Evolutionary conservation across 2,329 filamentous ascomycete species (phyloP).

Genomic region (Keithomyces neogunnii): DNA sequence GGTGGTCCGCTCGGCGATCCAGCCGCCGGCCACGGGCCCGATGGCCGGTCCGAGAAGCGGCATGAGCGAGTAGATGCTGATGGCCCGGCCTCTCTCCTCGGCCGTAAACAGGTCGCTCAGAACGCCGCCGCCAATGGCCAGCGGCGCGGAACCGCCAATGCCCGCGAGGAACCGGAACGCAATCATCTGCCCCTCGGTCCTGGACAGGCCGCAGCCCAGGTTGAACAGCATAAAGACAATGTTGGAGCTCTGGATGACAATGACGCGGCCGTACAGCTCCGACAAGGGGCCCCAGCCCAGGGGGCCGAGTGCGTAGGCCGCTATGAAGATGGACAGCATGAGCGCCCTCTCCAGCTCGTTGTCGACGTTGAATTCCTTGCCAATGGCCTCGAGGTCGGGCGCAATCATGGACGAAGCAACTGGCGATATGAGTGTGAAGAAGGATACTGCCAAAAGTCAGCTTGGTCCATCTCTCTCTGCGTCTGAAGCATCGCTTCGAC

Average conservation of each 20-base stretch:
- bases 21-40: slow-evolving; percentile 36
- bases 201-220: slow-evolving; percentile 50
- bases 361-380: slow-evolving; percentile 43
- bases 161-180: slow-evolving; percentile 53
- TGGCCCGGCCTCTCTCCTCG: slow-evolving; percentile 50
- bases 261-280: slow-evolving; percentile 49
- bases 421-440: slow-evolving; percentile 52
- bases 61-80: slow-evolving; percentile 54
- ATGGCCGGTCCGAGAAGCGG: slow-evolving; percentile 49
- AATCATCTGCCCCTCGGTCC: slow-evolving; percentile 53
- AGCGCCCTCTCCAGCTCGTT: slow-evolving; percentile 32
- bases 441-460: slow-evolving; percentile 28
- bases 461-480: not conserved
- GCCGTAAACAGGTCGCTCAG: slow-evolving; percentile 53
- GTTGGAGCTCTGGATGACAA: slow-evolving; percentile 40
- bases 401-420: slow-evolving; percentile 51
- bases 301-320: slow-evolving; percentile 47
- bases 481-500: slow-evolving; percentile 1
- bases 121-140: slow-evolving; percentile 60
- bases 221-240: slow-evolving; percentile 52
- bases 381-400: slow-evolving; percentile 40
- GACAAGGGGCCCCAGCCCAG: slow-evolving; percentile 53
- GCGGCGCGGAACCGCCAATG: slow-evolving; percentile 51
- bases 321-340: slow-evolving; percentile 34
- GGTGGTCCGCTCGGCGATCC: slow-evolving; percentile 37